Evolutionary conservation across 2,329 filamentous ascomycete genomes (phyloP).

Genomic region (Leptographium galeiforme): DNA sequence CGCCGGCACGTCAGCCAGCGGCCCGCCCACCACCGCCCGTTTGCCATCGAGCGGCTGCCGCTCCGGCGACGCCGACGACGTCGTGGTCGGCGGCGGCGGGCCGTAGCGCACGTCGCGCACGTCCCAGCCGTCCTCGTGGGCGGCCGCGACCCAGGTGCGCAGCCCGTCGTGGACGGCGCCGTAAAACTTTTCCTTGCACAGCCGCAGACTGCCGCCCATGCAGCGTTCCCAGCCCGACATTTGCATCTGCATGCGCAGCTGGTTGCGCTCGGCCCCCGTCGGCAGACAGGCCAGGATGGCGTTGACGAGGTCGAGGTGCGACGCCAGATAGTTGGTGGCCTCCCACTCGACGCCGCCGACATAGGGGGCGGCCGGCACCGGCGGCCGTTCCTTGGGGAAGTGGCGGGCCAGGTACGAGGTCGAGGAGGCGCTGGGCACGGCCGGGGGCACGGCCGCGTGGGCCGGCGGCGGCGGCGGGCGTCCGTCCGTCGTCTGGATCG

Average conservation of each 20-base stretch:
- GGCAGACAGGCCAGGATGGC: slow-evolving; percentile 75
- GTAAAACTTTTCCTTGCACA: slow-evolving; percentile 98
- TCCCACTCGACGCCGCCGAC: slow-evolving; percentile 98
- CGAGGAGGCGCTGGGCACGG: too few relatives aligned
- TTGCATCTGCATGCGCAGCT: slow-evolving; percentile 60
- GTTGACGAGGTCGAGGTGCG: slow-evolving; percentile 85
- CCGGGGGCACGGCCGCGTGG: slow-evolving; percentile 18
- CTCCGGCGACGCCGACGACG: neutral
- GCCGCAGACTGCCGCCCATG: slow-evolving; percentile 70
- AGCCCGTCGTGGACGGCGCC: slow-evolving; percentile 79
- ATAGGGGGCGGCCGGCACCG: slow-evolving; percentile 87
- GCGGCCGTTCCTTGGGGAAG: slow-evolving; percentile 76
- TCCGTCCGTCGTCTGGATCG: too few relatives aligned
- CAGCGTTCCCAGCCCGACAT: slow-evolving; percentile 85
- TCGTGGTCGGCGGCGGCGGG: slow-evolving; percentile 27
- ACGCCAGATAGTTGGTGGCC: slow-evolving; percentile 88
- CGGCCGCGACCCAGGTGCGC: slow-evolving; percentile 80
- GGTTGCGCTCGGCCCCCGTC: slow-evolving; percentile 56
- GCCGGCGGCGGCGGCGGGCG: slow-evolving; percentile 20
- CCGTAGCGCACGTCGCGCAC: slow-evolving; percentile 69
- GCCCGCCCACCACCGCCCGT: slow-evolving; percentile 12
- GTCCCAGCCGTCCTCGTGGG: slow-evolving; percentile 77
- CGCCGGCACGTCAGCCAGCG: slow-evolving; percentile 34
- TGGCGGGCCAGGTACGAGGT: slow-evolving; percentile 50
- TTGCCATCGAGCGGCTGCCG: slow-evolving; percentile 2